A percentile compares a stretch with the other conserved stretches of the same genome.
Evolutionary conservation across 208 protist species (phyloP).

Genomic region (Crithidia thermophila): DNA sequence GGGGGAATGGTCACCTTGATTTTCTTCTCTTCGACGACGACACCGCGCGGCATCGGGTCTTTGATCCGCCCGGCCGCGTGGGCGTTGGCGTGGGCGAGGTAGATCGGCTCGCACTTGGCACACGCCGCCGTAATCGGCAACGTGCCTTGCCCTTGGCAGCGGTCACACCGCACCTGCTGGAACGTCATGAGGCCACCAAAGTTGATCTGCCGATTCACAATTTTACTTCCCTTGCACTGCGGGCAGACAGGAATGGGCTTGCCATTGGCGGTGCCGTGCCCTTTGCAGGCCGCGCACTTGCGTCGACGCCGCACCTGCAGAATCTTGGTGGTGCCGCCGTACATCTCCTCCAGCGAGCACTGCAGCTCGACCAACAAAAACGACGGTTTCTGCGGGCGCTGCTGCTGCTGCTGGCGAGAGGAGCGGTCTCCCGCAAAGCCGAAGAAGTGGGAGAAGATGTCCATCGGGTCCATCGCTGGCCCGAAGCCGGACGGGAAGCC

Average conservation of each 20-base stretch:
- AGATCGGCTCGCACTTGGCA: constrained; percentile 63
- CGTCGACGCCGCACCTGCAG: constrained; percentile 81
- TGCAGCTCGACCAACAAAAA: constrained; percentile 91
- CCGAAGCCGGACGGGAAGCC: constrained; percentile 61
- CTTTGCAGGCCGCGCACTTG: constrained; percentile 70
- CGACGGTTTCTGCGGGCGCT: constrained; percentile 85
- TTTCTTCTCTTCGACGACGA: constrained; percentile 87
- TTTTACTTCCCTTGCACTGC: constrained; percentile 87
- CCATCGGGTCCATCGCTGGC: constrained; percentile 75
- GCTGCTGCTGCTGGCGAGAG: constrained; percentile 45
- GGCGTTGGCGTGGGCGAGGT: constrained; percentile 52
- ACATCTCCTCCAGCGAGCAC: constrained; percentile 96
- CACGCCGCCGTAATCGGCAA: constrained; percentile 27
- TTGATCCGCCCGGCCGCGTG: constrained; percentile 66
- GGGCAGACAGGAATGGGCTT: constrained; percentile 62
- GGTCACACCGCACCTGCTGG: constrained; percentile 81
- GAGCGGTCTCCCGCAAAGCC: constrained; percentile 62
- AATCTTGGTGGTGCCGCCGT: constrained; percentile 95
- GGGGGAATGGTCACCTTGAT: constrained; percentile 95
- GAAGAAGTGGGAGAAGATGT: constrained; percentile 88
- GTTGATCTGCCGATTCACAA: constrained; percentile 78
- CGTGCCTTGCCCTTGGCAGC: constrained; percentile 78
- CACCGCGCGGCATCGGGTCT: constrained; percentile 55
- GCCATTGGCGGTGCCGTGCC: constrained; percentile 50
- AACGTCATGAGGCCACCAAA: constrained; percentile 94